Conservation (phyloP, 2,329 filamentous ascomycete species). For the Neophaeococcomyces mojaviensis region DNA sequence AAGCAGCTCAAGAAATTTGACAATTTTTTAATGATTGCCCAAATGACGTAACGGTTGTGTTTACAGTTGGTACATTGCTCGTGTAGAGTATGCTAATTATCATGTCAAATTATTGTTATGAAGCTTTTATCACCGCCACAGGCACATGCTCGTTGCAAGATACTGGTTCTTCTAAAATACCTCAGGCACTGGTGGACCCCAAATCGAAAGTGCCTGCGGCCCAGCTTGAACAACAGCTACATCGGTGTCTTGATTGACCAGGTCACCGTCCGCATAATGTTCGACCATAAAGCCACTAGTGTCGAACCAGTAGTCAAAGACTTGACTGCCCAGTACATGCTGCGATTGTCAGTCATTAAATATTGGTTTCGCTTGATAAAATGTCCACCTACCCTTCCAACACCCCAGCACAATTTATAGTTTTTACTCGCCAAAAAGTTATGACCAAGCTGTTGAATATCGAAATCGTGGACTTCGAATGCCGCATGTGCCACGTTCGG, state of each 20-base stretch:
- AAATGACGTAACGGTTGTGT: no score
- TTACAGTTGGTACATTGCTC: no score
- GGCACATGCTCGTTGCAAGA: no score
- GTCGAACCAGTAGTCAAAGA: conserved; percentile 69
- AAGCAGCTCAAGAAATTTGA: conserved; percentile 26
- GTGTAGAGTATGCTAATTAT: no score
- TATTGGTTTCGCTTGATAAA: no score
- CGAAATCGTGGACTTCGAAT: conserved; percentile 65
- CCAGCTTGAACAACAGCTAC: conserved; percentile 28
- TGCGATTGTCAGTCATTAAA: no score
- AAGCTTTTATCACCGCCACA: no score
- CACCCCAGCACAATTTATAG: conserved; percentile 61
- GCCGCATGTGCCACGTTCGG: conserved; percentile 59
- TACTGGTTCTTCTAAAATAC: conserved; percentile 29
- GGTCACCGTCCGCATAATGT: conserved; percentile 64
- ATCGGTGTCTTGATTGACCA: conserved; percentile 25
- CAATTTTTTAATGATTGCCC: no score
- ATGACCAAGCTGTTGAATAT: conserved; percentile 62
- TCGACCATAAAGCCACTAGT: conserved; percentile 56
- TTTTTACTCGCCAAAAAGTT: conserved; percentile 57
- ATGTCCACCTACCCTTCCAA: no score
- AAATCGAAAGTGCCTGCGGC: conserved; percentile 28
- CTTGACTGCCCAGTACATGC: conserved; percentile 62
- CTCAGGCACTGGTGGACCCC: conserved; percentile 30
- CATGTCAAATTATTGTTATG: no score